phyloP scores from a whole-genome alignment of 1,284 basidiomycete species.

The Pascua sp. region DNA sequence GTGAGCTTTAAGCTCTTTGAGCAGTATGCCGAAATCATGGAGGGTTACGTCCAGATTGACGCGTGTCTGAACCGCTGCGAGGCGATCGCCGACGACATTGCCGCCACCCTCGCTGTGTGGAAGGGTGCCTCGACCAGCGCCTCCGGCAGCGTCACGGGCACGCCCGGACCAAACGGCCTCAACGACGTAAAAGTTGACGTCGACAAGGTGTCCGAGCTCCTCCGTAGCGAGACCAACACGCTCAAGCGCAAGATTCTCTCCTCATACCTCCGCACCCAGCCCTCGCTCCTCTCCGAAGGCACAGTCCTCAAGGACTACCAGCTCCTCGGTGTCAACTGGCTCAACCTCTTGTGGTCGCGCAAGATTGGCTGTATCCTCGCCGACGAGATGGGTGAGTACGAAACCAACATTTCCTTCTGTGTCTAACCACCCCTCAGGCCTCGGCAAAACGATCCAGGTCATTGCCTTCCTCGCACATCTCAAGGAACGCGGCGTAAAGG shows the following conservation, averaged over 20 bases:
- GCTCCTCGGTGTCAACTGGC: constrained; percentile 95
- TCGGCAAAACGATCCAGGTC: constrained; percentile 88
- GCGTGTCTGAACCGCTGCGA: constrained; percentile 84
- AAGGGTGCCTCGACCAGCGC: constrained; percentile 50
- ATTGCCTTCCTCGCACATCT: constrained; percentile 92
- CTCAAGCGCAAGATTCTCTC: constrained; percentile 45
- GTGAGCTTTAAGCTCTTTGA: constrained; percentile 87
- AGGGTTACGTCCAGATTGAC: constrained; percentile 88
- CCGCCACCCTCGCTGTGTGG: constrained; percentile 75
- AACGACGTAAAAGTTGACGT: constrained; percentile 49
- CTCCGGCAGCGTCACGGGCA: constrained; percentile 40
- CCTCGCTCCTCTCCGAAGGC: constrained; percentile 63
- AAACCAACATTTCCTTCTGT: too few species aligned
- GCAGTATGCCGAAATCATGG: constrained; percentile 81
- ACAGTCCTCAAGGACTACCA: constrained; percentile 94
- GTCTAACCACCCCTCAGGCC: constrained; percentile 55
- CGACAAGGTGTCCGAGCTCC: constrained; percentile 42
- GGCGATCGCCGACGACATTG: constrained; percentile 62
- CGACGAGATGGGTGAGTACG: constrained; percentile 84
- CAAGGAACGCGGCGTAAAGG: constrained; percentile 69
- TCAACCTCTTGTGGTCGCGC: constrained; percentile 78
- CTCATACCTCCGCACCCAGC: constrained; percentile 66
- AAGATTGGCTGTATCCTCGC: constrained; percentile 90
- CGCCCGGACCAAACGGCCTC: constrained; percentile 40
- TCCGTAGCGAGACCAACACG: constrained; percentile 37